Base-by-base conservation (phyloP, 495 filamentous ascomycete species). In the Astrothelium subdiscretum region DNA sequence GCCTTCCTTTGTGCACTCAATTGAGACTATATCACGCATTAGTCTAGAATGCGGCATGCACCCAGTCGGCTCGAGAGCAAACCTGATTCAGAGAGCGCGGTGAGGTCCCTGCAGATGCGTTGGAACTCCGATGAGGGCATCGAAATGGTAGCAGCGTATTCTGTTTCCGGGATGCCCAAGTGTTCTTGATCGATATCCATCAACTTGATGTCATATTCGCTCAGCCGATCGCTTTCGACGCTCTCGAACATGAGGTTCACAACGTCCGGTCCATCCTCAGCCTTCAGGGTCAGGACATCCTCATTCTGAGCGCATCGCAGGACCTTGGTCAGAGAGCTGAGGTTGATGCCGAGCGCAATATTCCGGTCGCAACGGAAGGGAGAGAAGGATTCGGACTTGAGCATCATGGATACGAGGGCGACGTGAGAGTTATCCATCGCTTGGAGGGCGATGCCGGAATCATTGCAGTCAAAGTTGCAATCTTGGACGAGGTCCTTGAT, bases 101-200 rank as follows among this genome's bases (percentile, higher is more conserved):
- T 90, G 68, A 99, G 74, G 76, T 99, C 95, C 62, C 87, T 83
- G 74, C 91, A 96, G 72, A 99, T 97, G 65, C 90, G 85, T 79
- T 90, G 87, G 78, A 99, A 99, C 76, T 99, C 94, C 20, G 81
- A 70, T 18, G 87, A 82, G 6, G 95, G 94, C 91, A 99, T 90
- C 62, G 80, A 81, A 61, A 97, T 87, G 31, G 87, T 92, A 40
- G 95, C 92, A 43, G 90, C 87, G 71, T 99, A 99, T 68, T 97
- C 94, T 13, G 95, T 99, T 66, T 97, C 95, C 31, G 94, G 94
- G 72, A 99, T 99, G 48, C 94, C 94, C 77, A 99, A 76, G 75
- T 99, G 94, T 79, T 99, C 94, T 77, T 99, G 94, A 77, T 99
- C 94, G 74, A 99, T 97, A 75, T 99, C 94, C 95, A 99, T 99